Evolutionary conservation across 2,329 filamentous ascomycete species (phyloP).

Genomic region (Albifimbria verrucaria): DNA sequence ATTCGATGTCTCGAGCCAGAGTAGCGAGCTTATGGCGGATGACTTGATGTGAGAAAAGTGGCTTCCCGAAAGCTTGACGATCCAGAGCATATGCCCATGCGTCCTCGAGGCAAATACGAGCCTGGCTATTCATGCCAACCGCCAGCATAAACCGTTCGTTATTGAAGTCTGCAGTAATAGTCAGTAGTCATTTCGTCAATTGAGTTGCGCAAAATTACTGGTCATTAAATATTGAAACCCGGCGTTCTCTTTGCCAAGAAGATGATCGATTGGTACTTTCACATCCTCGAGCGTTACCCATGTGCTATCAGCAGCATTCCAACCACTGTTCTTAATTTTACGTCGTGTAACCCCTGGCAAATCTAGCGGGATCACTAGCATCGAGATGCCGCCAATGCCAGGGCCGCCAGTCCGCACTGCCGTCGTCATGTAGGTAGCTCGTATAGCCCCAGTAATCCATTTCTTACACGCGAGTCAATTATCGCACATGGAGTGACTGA

Average conservation of each 20-base stretch:
- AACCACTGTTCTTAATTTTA: constrained; percentile 60
- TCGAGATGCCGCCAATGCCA: constrained; percentile 50
- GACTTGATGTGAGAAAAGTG: constrained; percentile 54
- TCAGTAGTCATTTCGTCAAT: neutral
- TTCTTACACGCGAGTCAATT: constrained; percentile 32
- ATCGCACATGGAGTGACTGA: no score
- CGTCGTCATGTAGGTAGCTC: constrained; percentile 58
- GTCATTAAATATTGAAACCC: constrained; percentile 57
- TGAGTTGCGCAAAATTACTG: constrained; percentile 15
- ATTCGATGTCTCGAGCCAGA: constrained; percentile 57
- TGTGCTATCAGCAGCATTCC: constrained; percentile 58
- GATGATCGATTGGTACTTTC: constrained; percentile 36
- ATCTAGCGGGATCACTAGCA: constrained; percentile 52
- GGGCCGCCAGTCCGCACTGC: constrained; percentile 56
- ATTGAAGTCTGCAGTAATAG: constrained; percentile 43
- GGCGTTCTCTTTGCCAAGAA: constrained; percentile 48
- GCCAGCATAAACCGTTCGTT: constrained; percentile 57
- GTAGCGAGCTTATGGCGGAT: constrained; percentile 59
- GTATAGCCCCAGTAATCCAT: constrained; percentile 62
- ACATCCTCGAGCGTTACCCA: constrained; percentile 55
- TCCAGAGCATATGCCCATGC: constrained; percentile 48
- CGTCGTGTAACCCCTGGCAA: constrained; percentile 43
- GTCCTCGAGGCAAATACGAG: constrained; percentile 52
- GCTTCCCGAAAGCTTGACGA: constrained; percentile 56
- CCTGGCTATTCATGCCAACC: constrained; percentile 53